These are phyloP conservation scores for Auxenochlorella pyrenoidosa DNA, from an alignment of 139 green algal species.

Conservation along the genomic window DNA sequence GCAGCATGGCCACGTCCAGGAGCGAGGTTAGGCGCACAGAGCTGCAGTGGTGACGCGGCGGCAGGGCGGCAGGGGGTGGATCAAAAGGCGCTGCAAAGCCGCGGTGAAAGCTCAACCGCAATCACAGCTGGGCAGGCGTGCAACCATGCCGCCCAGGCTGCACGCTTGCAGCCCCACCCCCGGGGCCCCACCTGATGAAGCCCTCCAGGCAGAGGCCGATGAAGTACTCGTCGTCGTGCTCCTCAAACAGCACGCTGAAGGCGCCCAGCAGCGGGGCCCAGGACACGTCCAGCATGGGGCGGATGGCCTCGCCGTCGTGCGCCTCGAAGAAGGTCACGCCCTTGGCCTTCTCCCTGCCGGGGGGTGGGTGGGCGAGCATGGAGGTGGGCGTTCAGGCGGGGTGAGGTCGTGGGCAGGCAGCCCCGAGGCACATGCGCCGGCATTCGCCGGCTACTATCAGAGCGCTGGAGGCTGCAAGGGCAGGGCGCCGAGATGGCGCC, in stretches of 20 bases:
- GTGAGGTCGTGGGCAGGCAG: too few species aligned
- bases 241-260: constrained; percentile 88
- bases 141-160: too few species aligned
- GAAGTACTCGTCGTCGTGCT: constrained; percentile 71
- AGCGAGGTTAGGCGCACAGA: constrained; percentile 72
- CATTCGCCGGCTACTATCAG: too few species aligned
- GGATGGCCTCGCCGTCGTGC: constrained; percentile 73
- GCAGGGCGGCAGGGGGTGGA: too few species aligned
- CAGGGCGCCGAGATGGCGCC: too few species aligned
- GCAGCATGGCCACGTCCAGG: constrained; percentile 87
- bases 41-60: background rate
- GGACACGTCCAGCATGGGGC: constrained; percentile 93
- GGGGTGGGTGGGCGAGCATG: background rate
- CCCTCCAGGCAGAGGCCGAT: constrained; percentile 79
- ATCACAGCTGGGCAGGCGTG: too few species aligned
- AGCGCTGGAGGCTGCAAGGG: too few species aligned
- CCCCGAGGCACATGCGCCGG: too few species aligned
- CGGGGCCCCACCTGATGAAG: constrained; percentile 43
- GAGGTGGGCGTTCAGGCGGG: too few species aligned
- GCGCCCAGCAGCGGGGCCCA: constrained; percentile 96
- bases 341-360: constrained; percentile 78
- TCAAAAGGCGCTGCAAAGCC: too few species aligned
- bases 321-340: constrained; percentile 81
- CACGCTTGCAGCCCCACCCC: too few species aligned
- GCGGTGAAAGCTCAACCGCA: background rate